These are phyloP conservation scores for Kwoniella europaea DNA, from an alignment of 768 basidiomycete species.

Conservation along the genomic window DNA sequence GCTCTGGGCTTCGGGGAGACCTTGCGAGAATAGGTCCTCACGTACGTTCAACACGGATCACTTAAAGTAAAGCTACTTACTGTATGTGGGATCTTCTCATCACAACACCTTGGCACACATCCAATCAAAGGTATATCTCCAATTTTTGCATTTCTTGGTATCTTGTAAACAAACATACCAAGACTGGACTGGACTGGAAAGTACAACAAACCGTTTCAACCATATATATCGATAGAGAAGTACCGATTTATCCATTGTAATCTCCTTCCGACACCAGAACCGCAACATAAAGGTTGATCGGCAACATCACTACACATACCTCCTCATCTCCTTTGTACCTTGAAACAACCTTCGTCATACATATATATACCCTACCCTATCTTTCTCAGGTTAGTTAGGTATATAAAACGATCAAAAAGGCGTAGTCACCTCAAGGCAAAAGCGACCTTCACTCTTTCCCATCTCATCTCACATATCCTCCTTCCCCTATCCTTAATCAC, in stretches of 20 bases:
- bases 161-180: background rate
- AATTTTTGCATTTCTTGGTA: background rate
- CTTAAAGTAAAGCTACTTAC: background rate
- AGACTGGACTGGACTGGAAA: background rate
- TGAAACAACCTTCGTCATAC: background rate
- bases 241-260: background rate
- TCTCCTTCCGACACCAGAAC: too few relatives aligned
- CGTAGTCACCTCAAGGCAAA: background rate
- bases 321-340: constrained; percentile 5
- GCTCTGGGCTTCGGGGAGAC: background rate
- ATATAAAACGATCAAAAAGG: background rate
- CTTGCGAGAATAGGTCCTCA: background rate
- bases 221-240: background rate
- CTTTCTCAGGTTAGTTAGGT: background rate
- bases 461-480: constrained; percentile 8
- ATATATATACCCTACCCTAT: background rate
- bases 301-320: background rate
- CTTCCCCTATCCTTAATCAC: background rate
- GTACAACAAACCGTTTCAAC: background rate
- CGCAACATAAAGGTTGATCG: background rate
- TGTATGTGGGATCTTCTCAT: too few relatives aligned
- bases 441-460: background rate
- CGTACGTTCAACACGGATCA: background rate
- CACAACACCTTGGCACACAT: background rate
- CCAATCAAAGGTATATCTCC: background rate